Percentiles rank a stretch among this genome's conserved stretches.
These are phyloP conservation scores for Exophiala alcalophila DNA, from an alignment of 2,329 filamentous ascomycete genomes.

Conservation along the genomic window DNA sequence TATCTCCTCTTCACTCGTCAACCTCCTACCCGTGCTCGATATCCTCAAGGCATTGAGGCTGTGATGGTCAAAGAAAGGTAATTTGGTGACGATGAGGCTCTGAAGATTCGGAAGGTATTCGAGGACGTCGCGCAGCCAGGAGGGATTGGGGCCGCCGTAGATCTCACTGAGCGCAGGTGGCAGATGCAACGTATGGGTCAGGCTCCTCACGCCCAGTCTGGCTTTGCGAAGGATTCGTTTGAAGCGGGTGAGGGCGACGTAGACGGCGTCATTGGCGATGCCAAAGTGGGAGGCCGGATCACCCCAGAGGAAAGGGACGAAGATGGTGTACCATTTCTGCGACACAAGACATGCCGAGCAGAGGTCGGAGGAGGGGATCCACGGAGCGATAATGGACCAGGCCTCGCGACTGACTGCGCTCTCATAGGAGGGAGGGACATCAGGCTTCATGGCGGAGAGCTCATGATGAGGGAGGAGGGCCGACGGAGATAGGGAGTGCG, in stretches of 20 bases:
- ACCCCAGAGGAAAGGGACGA: constrained; percentile 60
- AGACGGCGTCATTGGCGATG: constrained; percentile 54
- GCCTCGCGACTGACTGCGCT: constrained; percentile 54
- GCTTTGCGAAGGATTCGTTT: constrained; percentile 55
- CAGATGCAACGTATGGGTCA: constrained; percentile 61
- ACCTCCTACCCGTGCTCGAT: constrained; percentile 22
- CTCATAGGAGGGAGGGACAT: constrained; percentile 60
- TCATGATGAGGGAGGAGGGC: constrained; percentile 9
- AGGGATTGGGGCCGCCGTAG: constrained; percentile 57
- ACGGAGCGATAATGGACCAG: constrained; percentile 56
- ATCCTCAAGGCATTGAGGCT: constrained; percentile 51
- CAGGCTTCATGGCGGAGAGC: constrained; percentile 29
- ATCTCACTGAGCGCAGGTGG: constrained; percentile 60
- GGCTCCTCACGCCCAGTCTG: constrained; percentile 50
- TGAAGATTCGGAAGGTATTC: constrained; percentile 58
- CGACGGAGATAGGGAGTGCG: background rate
- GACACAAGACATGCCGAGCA: constrained; percentile 57
- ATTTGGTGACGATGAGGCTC: constrained; percentile 56
- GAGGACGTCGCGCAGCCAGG: constrained; percentile 59
- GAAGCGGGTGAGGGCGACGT: constrained; percentile 60
- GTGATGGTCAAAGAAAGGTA: constrained; percentile 62
- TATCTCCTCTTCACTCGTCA: constrained; percentile 17
- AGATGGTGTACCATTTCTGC: constrained; percentile 56
- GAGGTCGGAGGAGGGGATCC: constrained; percentile 55
- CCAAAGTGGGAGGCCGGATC: constrained; percentile 61